Conservation (phyloP, 768 basidiomycete species). For the Candolleomyces eurysporus region DNA sequence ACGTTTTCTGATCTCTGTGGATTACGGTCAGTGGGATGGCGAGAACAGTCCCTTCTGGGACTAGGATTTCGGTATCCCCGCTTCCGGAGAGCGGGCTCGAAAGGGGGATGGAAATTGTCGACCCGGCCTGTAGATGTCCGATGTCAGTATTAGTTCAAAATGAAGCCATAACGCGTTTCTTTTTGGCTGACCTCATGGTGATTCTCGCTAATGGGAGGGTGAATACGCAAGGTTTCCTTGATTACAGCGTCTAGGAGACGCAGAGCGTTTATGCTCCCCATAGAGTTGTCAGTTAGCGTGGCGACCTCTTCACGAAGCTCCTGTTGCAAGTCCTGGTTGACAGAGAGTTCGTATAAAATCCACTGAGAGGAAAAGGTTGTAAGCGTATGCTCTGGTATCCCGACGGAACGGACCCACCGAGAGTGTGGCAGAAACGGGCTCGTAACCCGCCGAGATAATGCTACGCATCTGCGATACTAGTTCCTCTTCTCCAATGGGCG, state of each 20-base stretch:
- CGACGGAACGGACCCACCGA: constrained; percentile 27
- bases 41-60: constrained; percentile 57
- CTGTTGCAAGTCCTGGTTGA: constrained; percentile 48
- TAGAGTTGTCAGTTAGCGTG: constrained; percentile 43
- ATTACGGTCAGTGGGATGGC: constrained; percentile 57
- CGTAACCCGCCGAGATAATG: constrained; percentile 60
- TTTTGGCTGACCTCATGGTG: constrained; percentile 50
- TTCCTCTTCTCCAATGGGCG: constrained; percentile 41
- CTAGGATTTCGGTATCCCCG: constrained; percentile 38
- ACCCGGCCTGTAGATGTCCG: constrained; percentile 37
- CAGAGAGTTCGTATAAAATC: constrained; percentile 62
- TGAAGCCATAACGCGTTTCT: not conserved
- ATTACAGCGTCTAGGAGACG: constrained; percentile 61
- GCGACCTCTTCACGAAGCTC: constrained; percentile 55
- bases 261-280: constrained; percentile 47
- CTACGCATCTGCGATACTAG: constrained; percentile 62
- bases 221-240: constrained; percentile 59
- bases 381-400: constrained; percentile 10
- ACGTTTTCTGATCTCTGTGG: constrained; percentile 49
- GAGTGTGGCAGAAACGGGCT: constrained; percentile 45
- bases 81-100: constrained; percentile 48
- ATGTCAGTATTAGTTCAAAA: not conserved
- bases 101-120: constrained; percentile 54
- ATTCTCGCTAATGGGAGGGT: constrained; percentile 63
- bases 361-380: constrained; percentile 39